Conservation (phyloP, 2,329 filamentous ascomycete genomes). For the Xylaria sp. region DNA sequence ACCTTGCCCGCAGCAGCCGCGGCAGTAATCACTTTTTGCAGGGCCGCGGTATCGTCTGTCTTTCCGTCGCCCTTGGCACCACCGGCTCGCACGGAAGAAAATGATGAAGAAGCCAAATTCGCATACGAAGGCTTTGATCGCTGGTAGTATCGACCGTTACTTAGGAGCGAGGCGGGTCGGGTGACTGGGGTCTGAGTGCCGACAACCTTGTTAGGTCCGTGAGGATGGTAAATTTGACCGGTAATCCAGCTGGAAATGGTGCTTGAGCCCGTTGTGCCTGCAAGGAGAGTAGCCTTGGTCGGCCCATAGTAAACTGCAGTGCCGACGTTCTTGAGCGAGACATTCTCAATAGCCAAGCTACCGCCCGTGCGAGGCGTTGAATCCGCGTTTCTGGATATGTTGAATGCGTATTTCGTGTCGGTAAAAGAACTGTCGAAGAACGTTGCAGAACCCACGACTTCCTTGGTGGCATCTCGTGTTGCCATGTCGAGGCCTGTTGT, state of each 20-base stretch:
- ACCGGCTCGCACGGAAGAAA: constrained; percentile 74
- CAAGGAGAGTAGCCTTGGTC: constrained; percentile 63
- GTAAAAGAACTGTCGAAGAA: constrained; percentile 78
- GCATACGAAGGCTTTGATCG: constrained; percentile 83
- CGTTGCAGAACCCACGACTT: constrained; percentile 75
- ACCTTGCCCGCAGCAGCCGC: constrained; percentile 65
- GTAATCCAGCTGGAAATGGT: constrained; percentile 69
- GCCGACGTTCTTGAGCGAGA: constrained; percentile 56
- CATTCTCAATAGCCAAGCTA: constrained; percentile 61
- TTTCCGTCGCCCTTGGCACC: constrained; percentile 79
- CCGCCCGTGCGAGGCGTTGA: constrained; percentile 55
- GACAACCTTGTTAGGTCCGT: constrained; percentile 61
- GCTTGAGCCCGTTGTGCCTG: constrained; percentile 61
- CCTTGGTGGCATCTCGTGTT: constrained; percentile 45
- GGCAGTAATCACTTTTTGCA: constrained; percentile 72
- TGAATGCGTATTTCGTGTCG: constrained; percentile 74
- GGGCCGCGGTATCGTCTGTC: constrained; percentile 79
- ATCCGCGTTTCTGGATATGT: constrained; percentile 63
- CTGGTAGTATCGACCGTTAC: constrained; percentile 70
- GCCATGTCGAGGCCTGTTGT: constrained; percentile 75
- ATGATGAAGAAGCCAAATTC: constrained; percentile 64
- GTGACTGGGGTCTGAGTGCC: constrained; percentile 57
- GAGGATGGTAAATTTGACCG: constrained; percentile 71
- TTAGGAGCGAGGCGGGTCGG: constrained; percentile 67
- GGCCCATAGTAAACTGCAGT: constrained; percentile 57